A percentile compares a stretch with the other conserved stretches of the same genome.
phyloP scores from a whole-genome alignment of 1,284 basidiomycete species.

The Erythrobasidium hasegawianum region DNA sequence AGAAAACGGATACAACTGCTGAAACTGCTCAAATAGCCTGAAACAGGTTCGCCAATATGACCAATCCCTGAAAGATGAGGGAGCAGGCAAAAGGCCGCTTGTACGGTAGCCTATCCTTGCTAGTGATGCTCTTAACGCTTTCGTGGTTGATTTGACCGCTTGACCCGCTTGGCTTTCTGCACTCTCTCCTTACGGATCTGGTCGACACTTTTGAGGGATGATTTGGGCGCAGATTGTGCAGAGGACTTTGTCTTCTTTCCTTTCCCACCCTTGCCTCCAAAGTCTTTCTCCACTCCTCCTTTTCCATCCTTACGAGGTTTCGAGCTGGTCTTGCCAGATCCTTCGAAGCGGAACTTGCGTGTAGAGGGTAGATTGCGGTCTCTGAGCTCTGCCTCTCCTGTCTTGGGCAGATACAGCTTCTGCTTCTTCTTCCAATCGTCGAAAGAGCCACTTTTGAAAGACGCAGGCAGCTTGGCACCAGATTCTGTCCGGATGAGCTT shows the following conservation, averaged over 20 bases:
- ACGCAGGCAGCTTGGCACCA: constrained; percentile 85
- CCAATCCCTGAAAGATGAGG: constrained; percentile 24
- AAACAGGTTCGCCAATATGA: constrained; percentile 3
- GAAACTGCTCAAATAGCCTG: not conserved
- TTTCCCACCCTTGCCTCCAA: constrained; percentile 46
- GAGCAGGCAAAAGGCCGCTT: constrained; percentile 28
- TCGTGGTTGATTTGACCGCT: constrained; percentile 40
- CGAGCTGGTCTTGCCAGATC: constrained; percentile 34
- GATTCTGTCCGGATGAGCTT: constrained; percentile 92
- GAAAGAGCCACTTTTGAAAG: constrained; percentile 87
- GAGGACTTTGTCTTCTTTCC: constrained; percentile 18
- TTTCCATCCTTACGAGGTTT: constrained; percentile 37
- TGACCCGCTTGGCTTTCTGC: constrained; percentile 46
- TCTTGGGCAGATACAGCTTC: constrained; percentile 65
- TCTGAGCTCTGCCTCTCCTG: constrained; percentile 68
- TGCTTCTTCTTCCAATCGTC: constrained; percentile 89
- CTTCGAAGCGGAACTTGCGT: constrained; percentile 8
- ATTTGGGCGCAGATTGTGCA: constrained; percentile 39
- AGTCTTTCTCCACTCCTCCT: constrained; percentile 31
- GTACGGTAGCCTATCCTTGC: constrained; percentile 6
- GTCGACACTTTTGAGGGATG: constrained; percentile 62
- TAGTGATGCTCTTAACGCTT: constrained; percentile 34
- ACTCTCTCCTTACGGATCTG: constrained; percentile 75
- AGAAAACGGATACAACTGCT: no score
- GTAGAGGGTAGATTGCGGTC: constrained; percentile 34